These are phyloP conservation scores for Auricularia sp. DNA, from an alignment of 768 basidiomycete genomes.

Conservation along the genomic window DNA sequence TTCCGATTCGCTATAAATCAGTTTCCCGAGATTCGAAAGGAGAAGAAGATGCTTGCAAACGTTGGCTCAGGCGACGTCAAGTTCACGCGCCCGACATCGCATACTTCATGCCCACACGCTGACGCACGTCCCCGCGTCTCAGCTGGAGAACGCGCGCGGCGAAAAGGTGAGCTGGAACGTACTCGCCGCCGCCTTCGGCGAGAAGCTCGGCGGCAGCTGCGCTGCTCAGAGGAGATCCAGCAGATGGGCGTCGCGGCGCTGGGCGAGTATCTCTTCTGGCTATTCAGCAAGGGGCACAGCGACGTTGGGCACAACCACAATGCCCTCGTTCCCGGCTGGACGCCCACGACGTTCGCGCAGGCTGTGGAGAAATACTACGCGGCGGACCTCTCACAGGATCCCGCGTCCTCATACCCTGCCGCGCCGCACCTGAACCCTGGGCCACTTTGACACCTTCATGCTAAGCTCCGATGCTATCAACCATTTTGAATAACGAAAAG, in stretches of 20 bases:
- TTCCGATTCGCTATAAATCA: background rate
- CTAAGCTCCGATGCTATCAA: no score
- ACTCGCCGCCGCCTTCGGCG: background rate
- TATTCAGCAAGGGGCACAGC: background rate
- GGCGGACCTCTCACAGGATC: no score
- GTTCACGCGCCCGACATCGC: slow-evolving; percentile 12
- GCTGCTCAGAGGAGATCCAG: background rate
- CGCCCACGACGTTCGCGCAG: background rate
- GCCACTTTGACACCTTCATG: no score
- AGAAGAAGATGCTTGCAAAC: slow-evolving; percentile 9
- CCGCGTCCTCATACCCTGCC: no score
- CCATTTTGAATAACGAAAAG: no score
- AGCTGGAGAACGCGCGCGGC: background rate
- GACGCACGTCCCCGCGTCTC: background rate
- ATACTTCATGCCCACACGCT: slow-evolving; percentile 11
- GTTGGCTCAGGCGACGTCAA: slow-evolving; percentile 9
- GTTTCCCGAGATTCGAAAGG: slow-evolving; percentile 8
- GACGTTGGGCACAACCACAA: background rate
- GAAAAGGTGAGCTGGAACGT: background rate
- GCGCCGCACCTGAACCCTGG: no score
- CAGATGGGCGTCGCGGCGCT: background rate
- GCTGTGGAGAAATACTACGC: background rate
- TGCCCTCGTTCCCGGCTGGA: background rate
- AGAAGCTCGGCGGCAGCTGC: background rate
- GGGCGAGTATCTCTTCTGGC: background rate